Evolutionary conservation across 2,329 filamentous ascomycete species (phyloP).

Genomic region (Aspergillus luchuensis): DNA sequence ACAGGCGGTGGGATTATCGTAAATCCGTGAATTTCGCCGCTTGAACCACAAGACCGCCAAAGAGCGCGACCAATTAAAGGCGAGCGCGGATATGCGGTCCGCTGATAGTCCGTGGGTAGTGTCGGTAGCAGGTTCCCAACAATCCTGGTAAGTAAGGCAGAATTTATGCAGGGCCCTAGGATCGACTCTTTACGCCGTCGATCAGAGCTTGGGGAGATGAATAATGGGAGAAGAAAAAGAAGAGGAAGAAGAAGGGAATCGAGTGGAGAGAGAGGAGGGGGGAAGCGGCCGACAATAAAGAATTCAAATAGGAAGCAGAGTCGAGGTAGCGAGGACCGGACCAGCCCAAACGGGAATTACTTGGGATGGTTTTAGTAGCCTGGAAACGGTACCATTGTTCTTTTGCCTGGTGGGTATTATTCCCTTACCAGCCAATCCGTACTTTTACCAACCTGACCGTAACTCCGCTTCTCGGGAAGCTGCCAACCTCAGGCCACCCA

Average conservation of each 20-base stretch:
- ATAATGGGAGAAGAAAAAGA: neutral
- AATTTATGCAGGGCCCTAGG: neutral
- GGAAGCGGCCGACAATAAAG: slow-evolving; percentile 10
- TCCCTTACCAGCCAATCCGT: neutral
- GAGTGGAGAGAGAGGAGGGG: slow-evolving; percentile 7
- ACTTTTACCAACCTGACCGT: neutral
- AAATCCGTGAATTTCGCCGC: slow-evolving; percentile 19
- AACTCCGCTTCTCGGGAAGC: slow-evolving; percentile 9
- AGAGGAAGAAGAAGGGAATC: neutral
- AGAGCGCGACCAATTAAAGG: slow-evolving; percentile 3
- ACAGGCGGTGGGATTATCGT: slow-evolving; percentile 15
- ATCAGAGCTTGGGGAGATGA: neutral
- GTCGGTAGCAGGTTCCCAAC: slow-evolving; percentile 1
- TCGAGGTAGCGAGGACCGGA: slow-evolving; percentile 1
- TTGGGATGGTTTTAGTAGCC: neutral
- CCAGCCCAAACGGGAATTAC: neutral
- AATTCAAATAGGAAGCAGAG: slow-evolving; percentile 9
- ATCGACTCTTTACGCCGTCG: neutral
- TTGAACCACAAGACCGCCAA: slow-evolving; percentile 10
- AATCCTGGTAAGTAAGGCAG: neutral
- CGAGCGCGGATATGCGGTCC: slow-evolving; percentile 5
- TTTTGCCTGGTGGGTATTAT: neutral
- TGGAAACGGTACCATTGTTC: neutral
- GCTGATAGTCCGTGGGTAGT: neutral
- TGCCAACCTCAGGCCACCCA: neutral